Percentiles rank a stretch among this genome's conserved stretches.
phyloP scores from a whole-genome alignment of 2,329 filamentous ascomycete genomes.

The Aspergillus neotritici region DNA sequence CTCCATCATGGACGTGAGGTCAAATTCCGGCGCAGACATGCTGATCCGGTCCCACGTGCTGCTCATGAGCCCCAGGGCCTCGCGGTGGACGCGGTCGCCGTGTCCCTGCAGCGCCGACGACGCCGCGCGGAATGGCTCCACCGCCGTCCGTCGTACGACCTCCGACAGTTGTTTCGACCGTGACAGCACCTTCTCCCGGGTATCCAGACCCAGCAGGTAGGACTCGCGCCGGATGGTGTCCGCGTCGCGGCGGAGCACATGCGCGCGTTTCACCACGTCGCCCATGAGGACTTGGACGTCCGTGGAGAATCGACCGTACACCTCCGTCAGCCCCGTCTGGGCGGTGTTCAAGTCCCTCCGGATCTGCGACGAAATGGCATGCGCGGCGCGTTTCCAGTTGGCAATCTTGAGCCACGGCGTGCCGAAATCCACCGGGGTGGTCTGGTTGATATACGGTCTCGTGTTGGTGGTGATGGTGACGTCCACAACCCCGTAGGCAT shows the following conservation, averaged over 20 bases:
- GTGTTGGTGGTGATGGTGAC: slow-evolving; percentile 42
- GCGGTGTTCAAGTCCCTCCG: slow-evolving; percentile 33
- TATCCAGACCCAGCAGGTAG: slow-evolving; percentile 16
- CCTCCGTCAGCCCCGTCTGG: slow-evolving; percentile 34
- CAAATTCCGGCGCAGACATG: slow-evolving; percentile 18
- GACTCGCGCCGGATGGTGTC: slow-evolving; percentile 22
- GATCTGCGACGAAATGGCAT: slow-evolving; percentile 31
- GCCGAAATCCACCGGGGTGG: slow-evolving; percentile 39
- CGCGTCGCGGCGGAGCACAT: slow-evolving; percentile 28
- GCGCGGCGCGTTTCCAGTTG: slow-evolving; percentile 42
- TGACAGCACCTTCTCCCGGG: slow-evolving; percentile 23
- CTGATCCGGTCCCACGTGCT: slow-evolving; percentile 26
- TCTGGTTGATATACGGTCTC: slow-evolving; percentile 31
- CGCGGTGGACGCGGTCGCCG: slow-evolving; percentile 23
- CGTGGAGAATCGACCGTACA: slow-evolving; percentile 33
- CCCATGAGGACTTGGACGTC: slow-evolving; percentile 36
- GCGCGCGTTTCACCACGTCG: slow-evolving; percentile 32
- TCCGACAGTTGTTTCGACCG: slow-evolving; percentile 33
- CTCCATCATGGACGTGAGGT: slow-evolving; percentile 22
- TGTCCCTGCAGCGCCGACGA: slow-evolving; percentile 29
- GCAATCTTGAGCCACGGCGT: slow-evolving; percentile 44
- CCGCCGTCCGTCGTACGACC: slow-evolving; percentile 24
- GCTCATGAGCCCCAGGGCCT: slow-evolving; percentile 23
- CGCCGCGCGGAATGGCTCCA: slow-evolving; percentile 27
- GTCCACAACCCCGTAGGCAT: slow-evolving; percentile 46